Base-by-base conservation (phyloP, 768 basidiomycete species). In the Suillus ampliporus region DNA sequence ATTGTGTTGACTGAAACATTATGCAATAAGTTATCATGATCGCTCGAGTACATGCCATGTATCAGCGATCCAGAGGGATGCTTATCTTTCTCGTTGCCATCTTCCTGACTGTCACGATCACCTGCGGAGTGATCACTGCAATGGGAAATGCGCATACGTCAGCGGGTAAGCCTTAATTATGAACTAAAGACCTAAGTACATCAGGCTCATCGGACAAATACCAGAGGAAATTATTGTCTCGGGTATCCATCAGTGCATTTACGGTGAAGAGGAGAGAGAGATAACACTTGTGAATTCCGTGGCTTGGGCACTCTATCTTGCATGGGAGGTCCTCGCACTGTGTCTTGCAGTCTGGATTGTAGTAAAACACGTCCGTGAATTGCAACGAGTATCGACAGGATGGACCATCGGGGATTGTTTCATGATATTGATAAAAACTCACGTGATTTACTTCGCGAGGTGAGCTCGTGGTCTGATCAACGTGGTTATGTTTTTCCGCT, bases 321-420 rank as follows among this genome's bases (percentile, higher is more conserved):
- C 19, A 52, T 51, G 19, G 50, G 51, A 52, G 51, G 5, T 52
- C 31, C 28, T 52, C 5, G 51, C 31, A 34, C 11, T 34, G 19
- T 34, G 19, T 52, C 31, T 52, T n/a, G 51, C 51, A 34, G 19
- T 34, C 31, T 52, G 51, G 51, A 52, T 34, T 8, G 19, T 19
- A 31, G 28, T 52, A 52, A 52, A 52, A 52, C 51, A 52, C 19
- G 31, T 52, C n/a, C 11, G 11, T 52, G 51, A 52, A 52, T 9
- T 28, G 28, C 48, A 15, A 31, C 48, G 14, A 28, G 10, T 23
- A 26, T 50, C 28, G 2, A 31, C 28, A 5, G 17, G 28, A 50
- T 19, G 10, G 17, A 31, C 48, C 8, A 19, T 31, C 2, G 10
- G 17, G 4, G 48, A 31, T 26, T 50, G 28, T 50, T 50, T 31